Percentiles rank a stretch among this genome's conserved stretches.
Evolutionary conservation across 139 green algal genomes (phyloP).

Genomic region (Chlorella sp.): DNA sequence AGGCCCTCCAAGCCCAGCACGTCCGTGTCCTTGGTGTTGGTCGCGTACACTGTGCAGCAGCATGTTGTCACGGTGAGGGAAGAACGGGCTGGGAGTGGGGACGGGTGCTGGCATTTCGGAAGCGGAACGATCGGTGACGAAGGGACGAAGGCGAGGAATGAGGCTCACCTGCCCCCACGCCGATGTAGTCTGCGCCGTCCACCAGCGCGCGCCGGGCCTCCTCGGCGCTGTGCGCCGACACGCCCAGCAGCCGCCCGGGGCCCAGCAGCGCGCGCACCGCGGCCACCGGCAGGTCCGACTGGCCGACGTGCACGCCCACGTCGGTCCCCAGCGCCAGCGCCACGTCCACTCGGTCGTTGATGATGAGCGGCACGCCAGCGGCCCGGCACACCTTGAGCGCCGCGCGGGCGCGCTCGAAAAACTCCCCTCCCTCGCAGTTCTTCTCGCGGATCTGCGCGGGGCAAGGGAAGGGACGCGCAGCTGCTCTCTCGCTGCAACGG

Average conservation of each 20-base stretch:
- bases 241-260: constrained; percentile 68
- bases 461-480: no score
- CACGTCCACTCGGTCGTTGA: constrained; percentile 94
- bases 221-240: constrained; percentile 71
- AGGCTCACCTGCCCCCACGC: constrained; percentile 45
- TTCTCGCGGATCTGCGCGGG: constrained; percentile 70
- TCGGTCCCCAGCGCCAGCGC: constrained; percentile 77
- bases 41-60: constrained; percentile 50
- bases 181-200: constrained; percentile 88
- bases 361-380: constrained; percentile 69
- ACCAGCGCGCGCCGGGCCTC: constrained; percentile 29
- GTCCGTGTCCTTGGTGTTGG: constrained; percentile 74
- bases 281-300: constrained; percentile 70
- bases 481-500: no score
- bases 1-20: constrained; percentile 71
- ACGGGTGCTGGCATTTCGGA: no score
- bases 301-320: constrained; percentile 73
- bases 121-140: neutral
- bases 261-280: constrained; percentile 50
- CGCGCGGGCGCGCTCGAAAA: constrained; percentile 40
- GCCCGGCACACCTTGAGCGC: constrained; percentile 34
- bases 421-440: constrained; percentile 59
- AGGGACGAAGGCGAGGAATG: neutral
- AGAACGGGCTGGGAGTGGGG: neutral
- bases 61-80: neutral